phyloP scores from a whole-genome alignment of 352 stramenopile genomes.

The Phytophthora palmivora region DNA sequence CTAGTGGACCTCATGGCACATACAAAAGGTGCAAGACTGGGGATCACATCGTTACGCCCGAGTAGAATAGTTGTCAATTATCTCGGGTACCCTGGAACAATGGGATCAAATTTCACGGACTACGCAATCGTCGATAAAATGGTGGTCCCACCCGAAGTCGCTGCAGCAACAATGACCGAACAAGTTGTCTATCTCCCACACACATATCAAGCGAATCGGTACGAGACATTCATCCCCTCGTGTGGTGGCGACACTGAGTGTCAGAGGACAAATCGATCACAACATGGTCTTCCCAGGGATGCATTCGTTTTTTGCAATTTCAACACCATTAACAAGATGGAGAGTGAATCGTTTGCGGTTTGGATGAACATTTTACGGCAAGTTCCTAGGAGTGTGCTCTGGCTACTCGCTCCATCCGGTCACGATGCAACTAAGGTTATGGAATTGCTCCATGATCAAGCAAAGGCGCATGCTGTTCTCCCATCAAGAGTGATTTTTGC shows the following conservation, averaged over 20 bases:
- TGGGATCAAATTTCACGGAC: slow-evolving; percentile 75
- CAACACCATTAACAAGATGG: slow-evolving; percentile 95
- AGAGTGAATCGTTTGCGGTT: slow-evolving; percentile 82
- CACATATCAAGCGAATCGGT: slow-evolving; percentile 93
- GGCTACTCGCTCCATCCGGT: slow-evolving; percentile 71
- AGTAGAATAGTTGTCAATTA: slow-evolving; percentile 88
- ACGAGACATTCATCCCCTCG: slow-evolving; percentile 48
- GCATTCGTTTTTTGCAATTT: slow-evolving; percentile 91
- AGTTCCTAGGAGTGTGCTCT: slow-evolving; percentile 87
- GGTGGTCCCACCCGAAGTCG: slow-evolving; percentile 67
- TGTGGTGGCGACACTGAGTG: slow-evolving; percentile 35
- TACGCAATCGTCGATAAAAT: slow-evolving; percentile 80
- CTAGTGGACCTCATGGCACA: slow-evolving; percentile 93
- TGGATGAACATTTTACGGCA: slow-evolving; percentile 92
- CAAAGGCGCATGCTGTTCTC: slow-evolving; percentile 68
- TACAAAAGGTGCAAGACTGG: slow-evolving; percentile 81
- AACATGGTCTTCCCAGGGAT: slow-evolving; percentile 40
- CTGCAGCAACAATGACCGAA: slow-evolving; percentile 68
- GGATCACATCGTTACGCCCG: slow-evolving; percentile 66
- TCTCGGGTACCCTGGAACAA: slow-evolving; percentile 91
- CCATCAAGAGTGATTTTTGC: slow-evolving; percentile 77
- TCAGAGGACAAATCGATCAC: slow-evolving; percentile 21
- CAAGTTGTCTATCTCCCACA: slow-evolving; percentile 89
- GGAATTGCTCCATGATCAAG: slow-evolving; percentile 55
- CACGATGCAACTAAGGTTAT: slow-evolving; percentile 23